Evolutionary conservation across 1,284 basidiomycete species (phyloP).

Genomic region (Puccinia triticina): DNA sequence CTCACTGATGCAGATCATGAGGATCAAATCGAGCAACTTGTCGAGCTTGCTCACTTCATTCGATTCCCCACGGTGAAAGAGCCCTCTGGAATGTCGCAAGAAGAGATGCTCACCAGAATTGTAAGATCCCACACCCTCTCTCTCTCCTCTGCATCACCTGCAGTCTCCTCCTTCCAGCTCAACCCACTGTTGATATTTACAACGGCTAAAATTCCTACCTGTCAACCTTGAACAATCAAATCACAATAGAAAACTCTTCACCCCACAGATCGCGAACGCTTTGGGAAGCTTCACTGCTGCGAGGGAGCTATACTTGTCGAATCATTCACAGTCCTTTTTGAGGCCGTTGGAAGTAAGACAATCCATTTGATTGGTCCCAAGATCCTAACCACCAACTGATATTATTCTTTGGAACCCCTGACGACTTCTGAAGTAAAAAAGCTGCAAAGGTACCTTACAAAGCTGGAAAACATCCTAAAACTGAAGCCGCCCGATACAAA

Average conservation of each 20-base stretch:
- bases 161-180: conserved; percentile 2
- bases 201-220: neutral
- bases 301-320: neutral
- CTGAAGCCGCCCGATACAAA: neutral
- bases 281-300: neutral
- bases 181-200: neutral
- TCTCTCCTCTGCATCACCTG: neutral
- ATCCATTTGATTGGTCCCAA: neutral
- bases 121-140: neutral
- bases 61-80: no score
- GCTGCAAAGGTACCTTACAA: neutral
- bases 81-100: no score
- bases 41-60: no score
- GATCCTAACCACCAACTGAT: conserved; percentile 3
- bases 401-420: neutral
- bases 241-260: neutral
- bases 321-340: neutral
- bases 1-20: no score
- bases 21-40: no score
- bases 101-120: no score
- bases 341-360: conserved; percentile 3
- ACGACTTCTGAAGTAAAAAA: neutral
- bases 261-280: neutral
- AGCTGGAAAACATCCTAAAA: neutral
- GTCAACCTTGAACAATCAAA: neutral